Conservation (phyloP, 495 filamentous ascomycete species). For the Talaromyces wortmannii region DNA sequence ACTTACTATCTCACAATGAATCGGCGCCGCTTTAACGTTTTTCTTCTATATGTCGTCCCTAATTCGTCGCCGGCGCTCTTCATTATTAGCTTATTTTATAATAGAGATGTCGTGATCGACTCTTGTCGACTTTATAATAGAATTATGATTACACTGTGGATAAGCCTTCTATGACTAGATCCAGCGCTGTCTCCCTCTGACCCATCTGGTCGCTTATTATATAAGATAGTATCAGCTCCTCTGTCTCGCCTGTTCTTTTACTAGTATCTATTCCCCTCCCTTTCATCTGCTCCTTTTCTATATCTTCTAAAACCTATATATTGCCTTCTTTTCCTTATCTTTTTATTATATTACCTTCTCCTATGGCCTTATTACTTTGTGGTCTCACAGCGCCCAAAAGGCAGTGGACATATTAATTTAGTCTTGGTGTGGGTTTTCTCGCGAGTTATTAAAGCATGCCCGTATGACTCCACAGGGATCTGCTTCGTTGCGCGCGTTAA, state of each 20-base stretch:
- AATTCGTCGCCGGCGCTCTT: not conserved
- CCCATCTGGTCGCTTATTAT: conserved; percentile 7
- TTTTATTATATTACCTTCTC: conserved; percentile 6
- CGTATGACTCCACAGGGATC: not conserved
- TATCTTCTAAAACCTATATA: not conserved
- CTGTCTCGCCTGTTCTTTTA: conserved; percentile 4
- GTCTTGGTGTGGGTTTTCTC: conserved; percentile 1
- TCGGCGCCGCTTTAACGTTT: conserved; percentile 5
- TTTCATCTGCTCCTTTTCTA: conserved; percentile 2
- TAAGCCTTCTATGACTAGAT: conserved; percentile 9
- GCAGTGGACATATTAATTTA: conserved; percentile 20
- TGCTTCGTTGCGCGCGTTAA: not conserved
- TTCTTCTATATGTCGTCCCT: not conserved
- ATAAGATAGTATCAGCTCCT: conserved; percentile 12
- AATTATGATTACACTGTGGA: conserved; percentile 5
- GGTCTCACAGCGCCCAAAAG: conserved; percentile 16
- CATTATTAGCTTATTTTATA: not conserved
- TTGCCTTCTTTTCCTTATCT: conserved; percentile 2
- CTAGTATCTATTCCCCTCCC: conserved; percentile 1
- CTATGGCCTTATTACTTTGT: conserved; percentile 21
- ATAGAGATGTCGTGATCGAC: not conserved
- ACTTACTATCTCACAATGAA: not conserved
- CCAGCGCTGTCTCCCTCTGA: conserved; percentile 1
- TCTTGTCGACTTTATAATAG: not conserved
- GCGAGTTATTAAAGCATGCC: not conserved